These are phyloP conservation scores for Aurantiochytrium sp. DNA, from an alignment of 108 stramenopile genomes.

Conservation along the genomic window DNA sequence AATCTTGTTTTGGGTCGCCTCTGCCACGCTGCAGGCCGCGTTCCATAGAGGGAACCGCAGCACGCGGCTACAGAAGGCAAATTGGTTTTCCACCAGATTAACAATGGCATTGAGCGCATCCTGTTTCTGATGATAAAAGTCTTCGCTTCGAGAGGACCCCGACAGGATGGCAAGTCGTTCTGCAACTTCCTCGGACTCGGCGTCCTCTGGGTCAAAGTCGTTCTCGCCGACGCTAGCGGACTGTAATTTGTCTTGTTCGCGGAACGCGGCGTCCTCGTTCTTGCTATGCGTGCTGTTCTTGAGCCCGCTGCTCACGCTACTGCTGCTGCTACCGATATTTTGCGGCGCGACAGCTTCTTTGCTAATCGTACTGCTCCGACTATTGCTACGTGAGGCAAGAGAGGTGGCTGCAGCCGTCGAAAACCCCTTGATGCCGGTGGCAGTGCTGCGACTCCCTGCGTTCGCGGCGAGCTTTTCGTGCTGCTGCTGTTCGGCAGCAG, in stretches of 20 bases:
- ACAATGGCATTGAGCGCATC: constrained; percentile 12
- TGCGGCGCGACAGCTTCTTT: too few species aligned
- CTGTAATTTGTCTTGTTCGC: background rate
- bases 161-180: background rate
- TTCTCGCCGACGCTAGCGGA: background rate
- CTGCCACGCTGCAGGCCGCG: background rate
- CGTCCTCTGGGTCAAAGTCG: background rate
- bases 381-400: too few species aligned
- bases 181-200: background rate
- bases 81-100: background rate
- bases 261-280: background rate
- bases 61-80: background rate
- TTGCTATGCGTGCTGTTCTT: background rate
- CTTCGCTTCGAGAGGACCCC: background rate
- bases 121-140: background rate
- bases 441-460: background rate
- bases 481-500: background rate
- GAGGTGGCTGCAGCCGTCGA: too few species aligned
- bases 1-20: background rate
- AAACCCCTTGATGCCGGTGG: background rate
- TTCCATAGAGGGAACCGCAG: background rate
- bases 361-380: too few species aligned
- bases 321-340: too few species aligned
- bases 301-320: background rate
- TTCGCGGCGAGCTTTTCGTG: background rate